Conservation (phyloP, 2,329 filamentous ascomycete species). For the Monosporascus sp. region DNA sequence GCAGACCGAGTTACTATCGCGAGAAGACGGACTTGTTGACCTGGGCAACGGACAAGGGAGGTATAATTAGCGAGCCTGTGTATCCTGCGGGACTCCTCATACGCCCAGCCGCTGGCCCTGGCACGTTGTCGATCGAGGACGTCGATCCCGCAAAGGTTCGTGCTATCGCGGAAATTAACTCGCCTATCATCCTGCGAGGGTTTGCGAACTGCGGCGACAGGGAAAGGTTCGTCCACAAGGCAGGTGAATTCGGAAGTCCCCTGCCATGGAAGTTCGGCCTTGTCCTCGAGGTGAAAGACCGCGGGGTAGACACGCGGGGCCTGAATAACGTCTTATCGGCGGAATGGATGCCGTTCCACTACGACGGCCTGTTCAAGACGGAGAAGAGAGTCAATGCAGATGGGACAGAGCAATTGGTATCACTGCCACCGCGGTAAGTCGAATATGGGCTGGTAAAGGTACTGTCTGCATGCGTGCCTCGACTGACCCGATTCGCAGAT, state of each 20-base stretch:
- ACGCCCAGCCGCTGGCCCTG: conserved; percentile 27
- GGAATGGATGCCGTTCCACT: conserved; percentile 54
- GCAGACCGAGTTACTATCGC: conserved; percentile 42
- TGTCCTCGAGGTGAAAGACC: conserved; percentile 46
- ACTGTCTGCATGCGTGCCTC: not conserved
- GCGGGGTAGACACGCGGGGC: conserved; percentile 35
- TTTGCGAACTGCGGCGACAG: conserved; percentile 42
- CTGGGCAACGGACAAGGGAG: conserved; percentile 32
- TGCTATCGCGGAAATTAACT: conserved; percentile 42
- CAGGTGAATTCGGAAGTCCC: conserved; percentile 41
- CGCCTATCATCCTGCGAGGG: conserved; percentile 47
- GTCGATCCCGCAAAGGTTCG: conserved; percentile 41
- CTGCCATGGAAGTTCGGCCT: conserved; percentile 49
- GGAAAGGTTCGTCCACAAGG: conserved; percentile 40
- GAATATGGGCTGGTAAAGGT: not conserved
- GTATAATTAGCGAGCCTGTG: conserved; percentile 38
- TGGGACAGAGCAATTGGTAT: conserved; percentile 35
- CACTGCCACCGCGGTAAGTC: conserved; percentile 38
- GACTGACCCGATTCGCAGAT: conserved; percentile 24
- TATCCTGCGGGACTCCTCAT: conserved; percentile 42
- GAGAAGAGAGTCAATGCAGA: conserved; percentile 32
- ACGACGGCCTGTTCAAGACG: conserved; percentile 52
- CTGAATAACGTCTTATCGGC: conserved; percentile 49
- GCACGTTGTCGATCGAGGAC: conserved; percentile 33
- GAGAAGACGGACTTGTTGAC: conserved; percentile 40